Percentiles rank a stretch among this genome's conserved stretches.
Conservation (phyloP, 768 basidiomycete genomes). For the Favolaschia claudopus region DNA sequence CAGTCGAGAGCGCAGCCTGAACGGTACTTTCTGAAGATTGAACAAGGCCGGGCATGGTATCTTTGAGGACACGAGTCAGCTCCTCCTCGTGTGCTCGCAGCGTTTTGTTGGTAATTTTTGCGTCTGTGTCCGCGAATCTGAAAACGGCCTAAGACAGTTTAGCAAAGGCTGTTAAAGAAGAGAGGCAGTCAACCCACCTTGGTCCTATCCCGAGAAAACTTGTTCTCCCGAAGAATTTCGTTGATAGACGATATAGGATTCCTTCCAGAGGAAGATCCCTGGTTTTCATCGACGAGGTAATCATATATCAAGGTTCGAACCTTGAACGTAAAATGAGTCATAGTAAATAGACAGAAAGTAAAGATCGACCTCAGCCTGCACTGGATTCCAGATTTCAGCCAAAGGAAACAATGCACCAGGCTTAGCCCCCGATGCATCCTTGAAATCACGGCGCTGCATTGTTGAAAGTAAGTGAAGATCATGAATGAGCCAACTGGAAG, state of each 20-base stretch:
- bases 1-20: conserved; percentile 65
- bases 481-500: not conserved
- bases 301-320: conserved; percentile 84
- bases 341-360: not conserved
- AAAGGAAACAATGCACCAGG: conserved; percentile 82
- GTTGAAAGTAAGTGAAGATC: not conserved
- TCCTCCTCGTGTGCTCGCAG: conserved; percentile 86
- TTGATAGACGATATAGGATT: conserved; percentile 95
- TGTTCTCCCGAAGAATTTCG: conserved; percentile 88
- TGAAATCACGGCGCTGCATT: conserved; percentile 87
- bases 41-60: conserved; percentile 94
- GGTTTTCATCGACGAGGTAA: conserved; percentile 93
- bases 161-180: not conserved
- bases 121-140: conserved; percentile 90
- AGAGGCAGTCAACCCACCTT: conserved; percentile 60
- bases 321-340: conserved; percentile 47
- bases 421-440: conserved; percentile 82
- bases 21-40: conserved; percentile 69
- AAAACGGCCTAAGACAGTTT: conserved; percentile 73
- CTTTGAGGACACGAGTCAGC: conserved; percentile 80
- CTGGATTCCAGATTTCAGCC: conserved; percentile 85
- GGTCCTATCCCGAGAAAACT: conserved; percentile 75
- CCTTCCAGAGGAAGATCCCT: conserved; percentile 76
- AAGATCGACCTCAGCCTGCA: conserved; percentile 84
- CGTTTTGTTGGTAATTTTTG: conserved; percentile 69